These are phyloP conservation scores for Teunomyces aglyptinius DNA, from an alignment of 805 yeast genomes.

Conservation along the genomic window DNA sequence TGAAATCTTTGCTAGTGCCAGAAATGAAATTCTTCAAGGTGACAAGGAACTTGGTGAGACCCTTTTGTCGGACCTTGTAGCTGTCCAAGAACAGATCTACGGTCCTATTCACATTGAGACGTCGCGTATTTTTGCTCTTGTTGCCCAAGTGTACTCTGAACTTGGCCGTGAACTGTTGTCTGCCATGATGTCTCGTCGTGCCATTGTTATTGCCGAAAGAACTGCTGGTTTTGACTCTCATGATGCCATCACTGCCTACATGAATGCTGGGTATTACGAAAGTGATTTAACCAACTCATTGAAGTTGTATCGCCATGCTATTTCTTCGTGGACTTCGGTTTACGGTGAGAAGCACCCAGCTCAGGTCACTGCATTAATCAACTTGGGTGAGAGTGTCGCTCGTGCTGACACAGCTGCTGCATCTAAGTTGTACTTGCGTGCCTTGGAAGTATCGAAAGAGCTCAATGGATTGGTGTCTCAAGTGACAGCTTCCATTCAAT, in stretches of 20 bases:
- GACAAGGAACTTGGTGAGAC: conserved; percentile 56
- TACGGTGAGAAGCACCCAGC: conserved; percentile 70
- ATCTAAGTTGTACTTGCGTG: conserved; percentile 49
- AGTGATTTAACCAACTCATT: conserved; percentile 60
- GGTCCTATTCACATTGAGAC: conserved; percentile 80
- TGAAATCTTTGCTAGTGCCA: conserved; percentile 71
- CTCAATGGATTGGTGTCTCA: conserved; percentile 59
- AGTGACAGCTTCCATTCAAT: conserved; percentile 62
- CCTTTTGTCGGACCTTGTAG: conserved; percentile 65
- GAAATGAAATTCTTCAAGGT: conserved; percentile 37
- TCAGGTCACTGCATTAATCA: conserved; percentile 57
- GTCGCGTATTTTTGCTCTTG: conserved; percentile 61
- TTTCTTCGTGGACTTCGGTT: conserved; percentile 56
- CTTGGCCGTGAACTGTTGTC: conserved; percentile 58
- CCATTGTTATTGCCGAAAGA: conserved; percentile 76
- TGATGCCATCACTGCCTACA: conserved; percentile 68
- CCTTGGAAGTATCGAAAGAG: conserved; percentile 49
- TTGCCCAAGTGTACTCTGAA: conserved; percentile 68
- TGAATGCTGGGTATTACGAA: conserved; percentile 75
- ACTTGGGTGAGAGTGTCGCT: conserved; percentile 60
- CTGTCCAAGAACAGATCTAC: conserved; percentile 77
- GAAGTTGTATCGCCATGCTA: conserved; percentile 57
- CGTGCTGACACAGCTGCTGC: conserved; percentile 51
- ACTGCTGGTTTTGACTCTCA: conserved; percentile 75
- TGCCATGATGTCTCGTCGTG: conserved; percentile 59